Base-by-base conservation (phyloP, 2,329 filamentous ascomycete species). In the Lecanicillium sp. region DNA sequence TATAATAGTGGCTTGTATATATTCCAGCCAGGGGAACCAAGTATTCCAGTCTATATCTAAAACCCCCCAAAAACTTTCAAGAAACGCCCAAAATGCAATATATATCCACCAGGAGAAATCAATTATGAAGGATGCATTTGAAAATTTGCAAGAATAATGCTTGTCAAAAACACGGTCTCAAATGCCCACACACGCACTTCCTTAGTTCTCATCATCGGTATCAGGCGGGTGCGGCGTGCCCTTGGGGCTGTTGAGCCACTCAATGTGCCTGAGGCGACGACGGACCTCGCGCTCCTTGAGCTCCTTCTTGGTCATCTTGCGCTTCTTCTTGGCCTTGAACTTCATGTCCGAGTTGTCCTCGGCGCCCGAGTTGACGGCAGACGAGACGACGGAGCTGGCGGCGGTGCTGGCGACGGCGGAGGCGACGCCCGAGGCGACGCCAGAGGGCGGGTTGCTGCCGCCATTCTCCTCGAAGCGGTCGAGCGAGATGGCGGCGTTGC, bases 291-390 rank as follows among this genome's bases (percentile, higher is more conserved):
- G 75, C 62, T 98, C 92, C 77, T 98, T 98, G 59, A 89, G 52
- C 64, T 98, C 88, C 66, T 88, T 88, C 71, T 94, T 87, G 41
- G 92, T 98, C 78, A 92, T 78, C 86, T 98, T 98, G 80, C 90
- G 94, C 87, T 96, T 96, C 76, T 89, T 92, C 64, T 74, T 79
- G 9, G 84, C 73, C 62, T 74, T 79, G 80, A 98, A 98, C 69
- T 94, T 90, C 72, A 98, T 77, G 44, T 62, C 83, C 61, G 55
- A 72, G 44, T 79, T 79, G 51, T 92, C 89, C 64, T 97, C 90
- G 1, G 73, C 78, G n/a, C 87, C 89, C 37, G 78, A 84, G 68
- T 88, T 90, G 43, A 80, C 81, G 2, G 83, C 81, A 35, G 79
- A 79, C 35, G 70, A 70, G 31, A 66, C 68, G 27, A 39, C 40